A percentile compares a stretch with the other conserved stretches of the same genome.
Conservation (phyloP, 1,139 yeast genomes). For the Geotrichum citri-aurantii region DNA sequence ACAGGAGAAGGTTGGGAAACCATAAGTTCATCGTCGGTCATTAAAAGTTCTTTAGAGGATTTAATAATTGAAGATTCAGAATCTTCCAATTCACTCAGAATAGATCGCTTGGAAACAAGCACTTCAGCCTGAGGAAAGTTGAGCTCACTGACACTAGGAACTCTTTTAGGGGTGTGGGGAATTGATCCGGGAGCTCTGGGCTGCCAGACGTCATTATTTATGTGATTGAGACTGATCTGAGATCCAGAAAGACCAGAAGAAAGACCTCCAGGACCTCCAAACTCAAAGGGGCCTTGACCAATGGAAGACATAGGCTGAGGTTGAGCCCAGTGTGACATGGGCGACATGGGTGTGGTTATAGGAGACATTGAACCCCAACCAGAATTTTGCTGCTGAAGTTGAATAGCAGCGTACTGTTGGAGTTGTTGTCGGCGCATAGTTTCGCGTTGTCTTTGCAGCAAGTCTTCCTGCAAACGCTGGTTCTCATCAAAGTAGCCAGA, state of each 20-base stretch:
- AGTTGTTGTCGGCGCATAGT: conserved; percentile 22
- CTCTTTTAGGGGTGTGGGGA: conserved; percentile 18
- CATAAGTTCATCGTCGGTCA: conserved; percentile 9
- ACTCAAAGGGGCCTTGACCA: conserved; percentile 12
- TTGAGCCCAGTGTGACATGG: conserved; percentile 24
- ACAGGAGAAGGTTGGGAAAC: conserved; percentile 1
- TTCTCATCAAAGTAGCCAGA: conserved; percentile 18
- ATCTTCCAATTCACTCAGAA: conserved; percentile 9
- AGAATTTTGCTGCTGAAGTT: conserved; percentile 17
- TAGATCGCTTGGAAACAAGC: conserved; percentile 2
- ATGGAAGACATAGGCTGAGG: conserved; percentile 16
- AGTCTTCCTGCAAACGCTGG: conserved; percentile 20
- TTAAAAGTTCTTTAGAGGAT: conserved; percentile 1
- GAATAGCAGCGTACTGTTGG: conserved; percentile 21
- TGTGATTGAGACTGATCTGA: conserved; percentile 16
- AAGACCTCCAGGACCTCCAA: conserved; percentile 5
- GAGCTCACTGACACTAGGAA: conserved; percentile 16
- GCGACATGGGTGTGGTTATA: conserved; percentile 20
- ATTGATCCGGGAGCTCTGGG: conserved; percentile 19
- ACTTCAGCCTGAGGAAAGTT: conserved; percentile 1
- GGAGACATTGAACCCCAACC: conserved; percentile 21
- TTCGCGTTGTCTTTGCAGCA: conserved; percentile 21
- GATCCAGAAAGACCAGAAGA: conserved; percentile 11
- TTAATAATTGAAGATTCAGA: neutral
- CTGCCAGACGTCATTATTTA: conserved; percentile 19